Evolutionary conservation across 1,139 yeast species (phyloP).

Genomic region (Geotrichum histeridarum): DNA sequence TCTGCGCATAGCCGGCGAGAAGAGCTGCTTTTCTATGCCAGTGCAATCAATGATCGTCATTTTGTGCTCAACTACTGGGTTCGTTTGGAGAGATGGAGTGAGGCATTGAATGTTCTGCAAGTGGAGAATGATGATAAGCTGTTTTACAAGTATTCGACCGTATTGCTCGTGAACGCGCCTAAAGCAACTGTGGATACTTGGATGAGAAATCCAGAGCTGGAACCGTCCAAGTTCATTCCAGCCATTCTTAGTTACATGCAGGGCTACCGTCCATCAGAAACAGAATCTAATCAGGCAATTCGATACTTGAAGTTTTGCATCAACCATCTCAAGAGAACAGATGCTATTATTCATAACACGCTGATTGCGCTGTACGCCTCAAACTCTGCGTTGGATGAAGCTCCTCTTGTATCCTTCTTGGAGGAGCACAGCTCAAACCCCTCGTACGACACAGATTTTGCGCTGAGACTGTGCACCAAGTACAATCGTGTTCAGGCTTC

Average conservation of each 20-base stretch:
- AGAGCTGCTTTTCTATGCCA: conserved; percentile 65
- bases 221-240: conserved; percentile 64
- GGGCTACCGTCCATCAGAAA: conserved; percentile 31
- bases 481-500: conserved; percentile 59
- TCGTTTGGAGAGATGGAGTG: conserved; percentile 64
- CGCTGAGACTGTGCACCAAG: conserved; percentile 66
- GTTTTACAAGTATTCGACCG: conserved; percentile 63
- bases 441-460: conserved; percentile 63
- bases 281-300: conserved; percentile 56
- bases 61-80: conserved; percentile 68
- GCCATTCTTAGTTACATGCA: conserved; percentile 58
- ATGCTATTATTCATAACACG: conserved; percentile 60
- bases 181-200: conserved; percentile 69
- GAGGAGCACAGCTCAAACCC: conserved; percentile 35
- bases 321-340: conserved; percentile 46
- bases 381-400: conserved; percentile 43
- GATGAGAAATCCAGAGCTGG: conserved; percentile 53
- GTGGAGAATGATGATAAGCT: conserved; percentile 47
- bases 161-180: conserved; percentile 64
- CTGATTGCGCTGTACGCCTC: conserved; percentile 67
- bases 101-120: conserved; percentile 58
- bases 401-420: conserved; percentile 47
- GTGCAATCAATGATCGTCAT: conserved; percentile 59
- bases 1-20: conserved; percentile 58
- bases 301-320: conserved; percentile 60